Evolutionary conservation across 1,139 yeast species (phyloP), one percentile per base, ranked within the genome.

Genomic region (Suhomyces coccinellae): DNA sequence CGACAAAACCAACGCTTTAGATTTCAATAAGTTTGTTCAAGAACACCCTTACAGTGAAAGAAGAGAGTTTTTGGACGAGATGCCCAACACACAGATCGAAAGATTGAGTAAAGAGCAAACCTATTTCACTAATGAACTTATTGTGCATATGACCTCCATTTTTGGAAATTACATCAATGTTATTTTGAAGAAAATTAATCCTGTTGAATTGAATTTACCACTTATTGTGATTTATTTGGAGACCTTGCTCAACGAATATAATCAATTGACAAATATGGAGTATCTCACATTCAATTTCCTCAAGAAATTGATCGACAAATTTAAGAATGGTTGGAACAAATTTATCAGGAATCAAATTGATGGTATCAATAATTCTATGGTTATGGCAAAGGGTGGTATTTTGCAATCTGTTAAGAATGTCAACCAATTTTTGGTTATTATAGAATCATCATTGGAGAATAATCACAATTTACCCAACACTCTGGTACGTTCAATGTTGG

Each of bases 331-430:
- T 17, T 88, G 96, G 96, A 65, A 67, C 30, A 79, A 76, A 50
- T 82, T 79, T 51, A 65, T 86, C 27, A 77, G 75, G 26, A 66
- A 65, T 13, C 90, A 85, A 58, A 63, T 80, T 16, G 78, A 78
- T 17, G 53, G 67, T 17, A 71, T 87, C 33, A 79, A 79, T 45
- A 79, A 80, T 51, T 72, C 83, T 1, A 62, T 66, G 4, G 62
- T 76, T 8, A 66, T 65, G 29, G 70, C 80, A 17, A 73, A 80
- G 49, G 60, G 71, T 44, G 77, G 75, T 3, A 57, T 73, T 14
- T 52, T 73, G 33, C 68, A 71, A 3, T 54, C 66, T 1, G 63
- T 73, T 6, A 66, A 64, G 47, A 69, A 67, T 46, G 56, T 69
- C 12, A 67, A 64, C 43, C 69, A 67, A 41, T 55, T 73, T 29